phyloP scores from a whole-genome alignment of 805 yeast species.

The Spathaspora sp. region DNA sequence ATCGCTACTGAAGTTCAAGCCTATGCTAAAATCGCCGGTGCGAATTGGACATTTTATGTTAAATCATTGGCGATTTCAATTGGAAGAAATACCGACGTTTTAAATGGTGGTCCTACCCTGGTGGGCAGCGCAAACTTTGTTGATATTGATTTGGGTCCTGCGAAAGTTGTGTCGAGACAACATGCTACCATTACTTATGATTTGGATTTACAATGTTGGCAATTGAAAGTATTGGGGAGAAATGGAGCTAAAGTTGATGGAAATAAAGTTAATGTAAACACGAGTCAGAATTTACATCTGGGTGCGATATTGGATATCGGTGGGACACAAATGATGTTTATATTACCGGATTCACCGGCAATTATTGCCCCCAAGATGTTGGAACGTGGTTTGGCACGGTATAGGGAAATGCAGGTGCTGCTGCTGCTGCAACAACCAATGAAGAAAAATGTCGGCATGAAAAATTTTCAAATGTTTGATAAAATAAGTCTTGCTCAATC shows the following conservation, averaged over 20 bases:
- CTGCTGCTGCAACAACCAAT: not conserved
- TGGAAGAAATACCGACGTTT: conserved; percentile 72
- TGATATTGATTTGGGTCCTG: conserved; percentile 93
- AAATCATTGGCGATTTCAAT: conserved; percentile 70
- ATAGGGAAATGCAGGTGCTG: conserved; percentile 15
- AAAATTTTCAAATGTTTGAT: conserved; percentile 53
- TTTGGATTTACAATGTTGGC: conserved; percentile 77
- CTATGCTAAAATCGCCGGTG: conserved; percentile 92
- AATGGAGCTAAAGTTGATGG: conserved; percentile 93
- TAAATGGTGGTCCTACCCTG: conserved; percentile 3
- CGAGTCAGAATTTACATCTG: conserved; percentile 59
- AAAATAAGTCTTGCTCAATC: conserved; percentile 31
- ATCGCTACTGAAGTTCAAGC: conserved; percentile 85
- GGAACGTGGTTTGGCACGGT: conserved; percentile 31
- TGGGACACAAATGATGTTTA: conserved; percentile 98
- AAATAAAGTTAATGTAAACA: conserved; percentile 41
- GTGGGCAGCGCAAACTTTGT: conserved; percentile 22
- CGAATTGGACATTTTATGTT: conserved; percentile 91
- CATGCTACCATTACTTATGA: conserved; percentile 87
- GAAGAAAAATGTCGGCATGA: not conserved
- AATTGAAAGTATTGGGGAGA: conserved; percentile 75
- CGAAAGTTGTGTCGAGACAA: conserved; percentile 90
- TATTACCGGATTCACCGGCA: conserved; percentile 87
- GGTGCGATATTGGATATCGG: conserved; percentile 95
- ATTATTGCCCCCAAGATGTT: conserved; percentile 50